Evolutionary conservation across 2,329 filamentous ascomycete genomes (phyloP), one percentile per base, ranked within the genome.

Genomic region (Bipolaris bicolor): DNA sequence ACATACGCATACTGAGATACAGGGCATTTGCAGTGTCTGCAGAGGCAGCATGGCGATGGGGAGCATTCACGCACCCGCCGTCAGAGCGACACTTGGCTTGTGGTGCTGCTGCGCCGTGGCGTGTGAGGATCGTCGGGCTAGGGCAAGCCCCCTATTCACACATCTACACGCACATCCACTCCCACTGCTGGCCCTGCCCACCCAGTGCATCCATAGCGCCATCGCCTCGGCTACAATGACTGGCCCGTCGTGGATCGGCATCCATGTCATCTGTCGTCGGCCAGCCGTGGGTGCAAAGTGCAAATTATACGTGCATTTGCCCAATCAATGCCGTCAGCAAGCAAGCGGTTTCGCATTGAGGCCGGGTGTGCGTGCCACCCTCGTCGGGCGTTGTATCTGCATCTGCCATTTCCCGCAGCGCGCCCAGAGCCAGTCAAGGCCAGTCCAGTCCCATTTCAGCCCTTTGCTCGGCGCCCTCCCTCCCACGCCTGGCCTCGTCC

Each of bases 81-180:
- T 40, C 31, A 37, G 31, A 40, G 52, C 36, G 49, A 52, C 41
- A 34, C 40, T 39, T 53, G 62, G 20, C 48, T 44, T 47, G 33
- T 58, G 47, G 53, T 49, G 34, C 43, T 24, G 36, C 52, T 41
- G 60, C 56, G 46, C 54, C 39, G 54, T 55, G 26, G 37, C 46
- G 57, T 29, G 57, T 33, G 61, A 54, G 50, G 61, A 66, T 64
- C 58, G 48, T 54, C 37, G 29, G 20, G 24, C 49, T 57, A 57
- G 44, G 43, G 49, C 15, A 44, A 53, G 43, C 49, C 55, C 44
- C 49, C 55, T 57, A 57, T 53, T 57, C 53, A 41, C 24, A 26
- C 51, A 29, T 46, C 3, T 29, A 10, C 26, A 29, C 7, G 7
- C 26, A 29, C 26, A 3, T 24, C 26, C 2, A 29, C 7, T 29